Evolutionary conservation across 2,329 filamentous ascomycete species (phyloP), one percentile per base, ranked within the genome.

Genomic region (Xylaria multiplex): DNA sequence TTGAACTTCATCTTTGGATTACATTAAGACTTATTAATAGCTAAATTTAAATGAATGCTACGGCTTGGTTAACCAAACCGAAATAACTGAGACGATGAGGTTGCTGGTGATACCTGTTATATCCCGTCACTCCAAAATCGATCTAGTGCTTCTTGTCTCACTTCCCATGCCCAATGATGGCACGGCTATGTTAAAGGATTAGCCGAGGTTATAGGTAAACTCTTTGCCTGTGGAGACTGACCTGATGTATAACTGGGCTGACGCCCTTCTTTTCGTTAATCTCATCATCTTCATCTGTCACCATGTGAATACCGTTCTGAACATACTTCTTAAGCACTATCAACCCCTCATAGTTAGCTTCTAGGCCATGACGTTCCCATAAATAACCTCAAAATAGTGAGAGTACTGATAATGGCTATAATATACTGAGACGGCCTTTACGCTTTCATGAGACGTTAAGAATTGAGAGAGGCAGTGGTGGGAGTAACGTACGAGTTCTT

Each of bases 121-220:
- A 27, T 68, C 9, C 67, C 64, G 30, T 74, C 71, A 16, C 46
- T 68, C 84, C 83, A 86, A 53, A 79, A 83, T 50, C 77, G 77
- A 75, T 86, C 83, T 66, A 86, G 67, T 58, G 80, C 79, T 61
- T 82, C 79, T 73, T 86, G 84, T 43, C 82, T 77, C 3, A 85
- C 79, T 72, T 85, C 83, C 73, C 80, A 85, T 0, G 82, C 84
- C 85, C 84, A 86, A 70, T 87, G 84, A 71, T 85, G 82, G 67
- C 84, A 86, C 6, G 84, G 86, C 77, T 64, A 13, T 22, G 86
- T 37, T 24, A 35, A 32, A 19, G 1, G 1, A 32, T 67, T 57
- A 67, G 42, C 37, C 24, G 19, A 22, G 11, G 11, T 19, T 24
- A 5, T 14, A 6, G 32, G 6, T 6, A 1, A 4, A 16, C n/a